Evolutionary conservation across 352 stramenopile genomes (phyloP), one percentile per base, ranked within the genome.

Genomic region (Pythium brassicae): DNA sequence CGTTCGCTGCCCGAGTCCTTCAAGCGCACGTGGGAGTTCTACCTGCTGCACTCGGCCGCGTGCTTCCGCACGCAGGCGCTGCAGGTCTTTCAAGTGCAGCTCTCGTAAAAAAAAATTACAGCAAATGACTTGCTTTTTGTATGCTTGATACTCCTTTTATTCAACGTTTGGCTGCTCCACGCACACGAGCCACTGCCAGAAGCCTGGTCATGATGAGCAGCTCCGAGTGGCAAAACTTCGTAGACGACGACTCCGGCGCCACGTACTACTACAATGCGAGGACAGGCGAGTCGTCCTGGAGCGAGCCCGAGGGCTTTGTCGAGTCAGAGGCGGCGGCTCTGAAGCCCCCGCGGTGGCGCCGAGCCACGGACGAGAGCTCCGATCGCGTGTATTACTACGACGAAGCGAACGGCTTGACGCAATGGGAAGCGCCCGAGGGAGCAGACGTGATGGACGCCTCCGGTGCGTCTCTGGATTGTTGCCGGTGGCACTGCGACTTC

Each of bases 11-110:
- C 83, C 4, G 70, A 89, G 48, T 90, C 79, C 5, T 96, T 94
- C 50, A 78, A 85, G 49, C 80, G 87, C 39, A 92, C 81, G 29
- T 96, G 83, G 83, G 83, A 95, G 61, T 95, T 95, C 60, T 95
- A 96, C 55, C 55, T 96, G 54, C 69, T 91, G 37, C 88, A 96
- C 52, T 95, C 80, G 9, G 86, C 87, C 26, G 86, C 84, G 25
- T 92, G 83, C 62, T 96, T 90, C 53, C 79, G 78, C 8, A 78
- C 79, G 1, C 72, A 79, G 20, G 76, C 79, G 35, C 72, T 92
- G 27, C 79, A 91, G 59, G 72, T 73, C 15, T 92, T 89, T 39
- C 84, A 91, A 62, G 61, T 92, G 20, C 64, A 65, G 32, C 75
- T 88, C 55, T 68, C 61, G 9, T 91, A 60, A 60, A 15, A 1